A percentile compares a stretch with the other conserved stretches of the same genome.
Evolutionary conservation across 2,329 filamentous ascomycete genomes (phyloP).

Genomic region (Colletotrichum sp.): DNA sequence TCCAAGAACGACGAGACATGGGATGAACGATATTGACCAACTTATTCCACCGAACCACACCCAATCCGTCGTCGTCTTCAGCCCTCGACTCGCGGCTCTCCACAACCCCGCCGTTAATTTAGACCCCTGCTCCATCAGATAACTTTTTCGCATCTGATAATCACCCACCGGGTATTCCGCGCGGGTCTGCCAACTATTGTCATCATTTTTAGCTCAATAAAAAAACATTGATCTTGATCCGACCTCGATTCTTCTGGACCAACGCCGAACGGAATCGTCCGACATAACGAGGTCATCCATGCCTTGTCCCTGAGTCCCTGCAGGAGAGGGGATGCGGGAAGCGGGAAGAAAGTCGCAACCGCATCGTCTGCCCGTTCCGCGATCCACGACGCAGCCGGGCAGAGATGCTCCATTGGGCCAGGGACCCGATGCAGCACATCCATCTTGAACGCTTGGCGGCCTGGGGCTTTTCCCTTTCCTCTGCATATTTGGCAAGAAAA

Average conservation of each 20-base stretch:
- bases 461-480: not conserved
- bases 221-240: not conserved
- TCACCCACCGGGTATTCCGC: not conserved
- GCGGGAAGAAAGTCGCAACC: not conserved
- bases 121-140: slow-evolving; percentile 12
- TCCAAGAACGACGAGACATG: not conserved
- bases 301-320: not conserved
- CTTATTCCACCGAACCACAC: not conserved
- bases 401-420: slow-evolving; percentile 8
- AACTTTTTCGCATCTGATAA: slow-evolving; percentile 13
- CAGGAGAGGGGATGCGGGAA: not conserved
- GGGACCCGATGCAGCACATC: slow-evolving; percentile 8
- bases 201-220: not conserved
- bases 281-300: not conserved
- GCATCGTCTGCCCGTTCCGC: not conserved
- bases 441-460: not conserved
- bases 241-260: not conserved
- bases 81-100: not conserved
- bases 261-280: not conserved
- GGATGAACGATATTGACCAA: not conserved
- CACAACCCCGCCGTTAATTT: not conserved
- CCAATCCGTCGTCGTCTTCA: not conserved
- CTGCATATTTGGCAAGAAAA: not conserved
- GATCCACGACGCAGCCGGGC: not conserved
- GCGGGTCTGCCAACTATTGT: not conserved